Evolutionary conservation across 805 yeast genomes (phyloP), one percentile per base, ranked within the genome.

Genomic region (Suhomyces sp.): DNA sequence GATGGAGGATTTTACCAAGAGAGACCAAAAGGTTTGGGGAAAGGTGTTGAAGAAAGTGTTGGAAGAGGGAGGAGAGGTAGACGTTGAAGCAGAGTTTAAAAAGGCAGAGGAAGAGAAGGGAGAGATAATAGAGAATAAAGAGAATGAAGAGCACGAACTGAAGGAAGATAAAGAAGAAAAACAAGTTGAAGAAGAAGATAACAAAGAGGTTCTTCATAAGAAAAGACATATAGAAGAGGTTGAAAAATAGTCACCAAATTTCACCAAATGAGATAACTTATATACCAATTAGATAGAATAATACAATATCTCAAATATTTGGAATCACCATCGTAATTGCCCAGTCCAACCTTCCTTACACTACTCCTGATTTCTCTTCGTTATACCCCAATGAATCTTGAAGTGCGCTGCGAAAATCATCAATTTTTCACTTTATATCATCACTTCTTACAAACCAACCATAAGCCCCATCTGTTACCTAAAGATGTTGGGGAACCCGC

Each of bases 1-100:
- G 20, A 36, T 86, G 22, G 74, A 68, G 26, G 90, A 84, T 53
- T 82, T 88, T 48, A 74, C 74, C 17, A 70, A 76, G 1, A 64
- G 74, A 19, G 75, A 72, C 30, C 84, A 81, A 47, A 64, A 63
- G 14, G 68, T 77, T 1, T 91, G 98, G 97, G 79, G 79, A 1
- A 69, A 69, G 9, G 88, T 79, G 0, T 61, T 85, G 46, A 60
- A 62, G 35, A 54, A 66, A 33, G 86, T 83, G 0, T 62, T 84
- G 13, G 70, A 69, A 1, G 32, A 39, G 4, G 68, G 59, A 2
- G 44, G 58, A 2, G 47, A 50, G 3, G 42, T 62, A 9, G 44
- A 58, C 36, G 48, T 67, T 28, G 47, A 35, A 6, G 40, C 44
- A n/a, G 58, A 51, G 26, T 52, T 62, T 21, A 35, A 37, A n/a